Conservation (phyloP, 305 asterid genomes). For the Salvia sclarea region DNA sequence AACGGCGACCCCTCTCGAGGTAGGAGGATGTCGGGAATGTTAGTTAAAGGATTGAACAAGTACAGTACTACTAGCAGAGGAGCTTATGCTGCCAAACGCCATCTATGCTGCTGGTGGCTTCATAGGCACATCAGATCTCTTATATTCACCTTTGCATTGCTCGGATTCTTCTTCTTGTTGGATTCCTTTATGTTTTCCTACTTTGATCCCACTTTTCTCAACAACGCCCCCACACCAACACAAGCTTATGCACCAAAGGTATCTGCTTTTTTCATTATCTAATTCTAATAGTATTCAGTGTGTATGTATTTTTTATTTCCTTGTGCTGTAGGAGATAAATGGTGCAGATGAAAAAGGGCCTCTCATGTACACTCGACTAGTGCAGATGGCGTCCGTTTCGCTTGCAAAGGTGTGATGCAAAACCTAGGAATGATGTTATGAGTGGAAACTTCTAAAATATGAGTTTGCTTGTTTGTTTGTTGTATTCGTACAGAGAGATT, state of each 20-base stretch:
- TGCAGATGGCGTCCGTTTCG: conserved; percentile 68
- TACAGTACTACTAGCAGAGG: conserved; percentile 44
- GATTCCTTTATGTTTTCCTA: conserved; percentile 66
- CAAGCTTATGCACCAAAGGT: conserved; percentile 48
- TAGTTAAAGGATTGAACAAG: conserved; percentile 49
- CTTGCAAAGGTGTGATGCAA: conserved; percentile 63
- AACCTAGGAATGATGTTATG: neutral
- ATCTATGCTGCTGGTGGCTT: conserved; percentile 53
- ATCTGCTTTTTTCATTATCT: neutral
- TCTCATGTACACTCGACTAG: conserved; percentile 63
- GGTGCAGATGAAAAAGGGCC: conserved; percentile 35
- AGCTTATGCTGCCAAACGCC: conserved; percentile 51
- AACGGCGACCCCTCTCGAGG: conserved; percentile 50
- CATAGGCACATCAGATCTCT: conserved; percentile 57
- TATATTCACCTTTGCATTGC: conserved; percentile 51
- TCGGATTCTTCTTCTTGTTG: conserved; percentile 50
- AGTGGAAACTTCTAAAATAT: neutral
- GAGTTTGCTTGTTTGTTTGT: neutral
- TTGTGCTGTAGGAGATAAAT: conserved; percentile 44
- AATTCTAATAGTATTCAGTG: too few species aligned
- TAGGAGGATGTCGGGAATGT: conserved; percentile 49
- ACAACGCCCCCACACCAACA: conserved; percentile 34
- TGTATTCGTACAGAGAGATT: conserved; percentile 48
- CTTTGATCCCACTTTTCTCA: conserved; percentile 50
- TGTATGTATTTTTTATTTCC: neutral